Evolutionary conservation across 148 eudicot species (phyloP).

Genomic region (Cornus suecica): DNA sequence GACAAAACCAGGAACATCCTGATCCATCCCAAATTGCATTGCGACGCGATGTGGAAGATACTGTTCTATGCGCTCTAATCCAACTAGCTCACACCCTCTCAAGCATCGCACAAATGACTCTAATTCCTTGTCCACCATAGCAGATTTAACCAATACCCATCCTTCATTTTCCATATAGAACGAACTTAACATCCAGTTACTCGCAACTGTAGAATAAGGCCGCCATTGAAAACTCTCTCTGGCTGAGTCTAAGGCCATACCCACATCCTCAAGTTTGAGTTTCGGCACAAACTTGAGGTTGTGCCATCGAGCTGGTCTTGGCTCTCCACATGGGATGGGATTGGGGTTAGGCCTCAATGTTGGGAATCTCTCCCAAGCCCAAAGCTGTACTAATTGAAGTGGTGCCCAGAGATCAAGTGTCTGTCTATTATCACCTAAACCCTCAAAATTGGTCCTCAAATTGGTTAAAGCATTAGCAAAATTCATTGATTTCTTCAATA

Average conservation of each 20-base stretch:
- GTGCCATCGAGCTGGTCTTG: constrained; percentile 33
- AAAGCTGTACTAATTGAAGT: constrained; percentile 4
- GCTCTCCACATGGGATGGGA: neutral
- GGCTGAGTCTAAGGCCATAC: neutral
- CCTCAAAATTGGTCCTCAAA: neutral
- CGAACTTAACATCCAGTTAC: constrained; percentile 6
- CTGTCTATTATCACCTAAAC: neutral
- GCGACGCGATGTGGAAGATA: constrained; percentile 22
- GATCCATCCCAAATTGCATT: constrained; percentile 25
- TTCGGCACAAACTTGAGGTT: constrained; percentile 3
- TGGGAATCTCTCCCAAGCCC: constrained; percentile 57
- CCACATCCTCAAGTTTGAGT: neutral
- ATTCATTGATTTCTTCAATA: neutral
- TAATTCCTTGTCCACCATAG: neutral
- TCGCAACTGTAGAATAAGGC: neutral
- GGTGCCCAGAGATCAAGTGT: neutral
- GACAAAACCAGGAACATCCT: constrained; percentile 12
- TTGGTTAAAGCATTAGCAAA: neutral
- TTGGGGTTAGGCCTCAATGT: constrained; percentile 6
- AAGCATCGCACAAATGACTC: constrained; percentile 10
- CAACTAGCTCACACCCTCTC: constrained; percentile 14
- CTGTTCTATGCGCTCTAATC: constrained; percentile 9
- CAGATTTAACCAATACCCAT: neutral
- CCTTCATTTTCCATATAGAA: neutral
- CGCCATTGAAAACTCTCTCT: neutral